phyloP scores from a whole-genome alignment of 768 basidiomycete species.

The Psilocybe sp. region DNA sequence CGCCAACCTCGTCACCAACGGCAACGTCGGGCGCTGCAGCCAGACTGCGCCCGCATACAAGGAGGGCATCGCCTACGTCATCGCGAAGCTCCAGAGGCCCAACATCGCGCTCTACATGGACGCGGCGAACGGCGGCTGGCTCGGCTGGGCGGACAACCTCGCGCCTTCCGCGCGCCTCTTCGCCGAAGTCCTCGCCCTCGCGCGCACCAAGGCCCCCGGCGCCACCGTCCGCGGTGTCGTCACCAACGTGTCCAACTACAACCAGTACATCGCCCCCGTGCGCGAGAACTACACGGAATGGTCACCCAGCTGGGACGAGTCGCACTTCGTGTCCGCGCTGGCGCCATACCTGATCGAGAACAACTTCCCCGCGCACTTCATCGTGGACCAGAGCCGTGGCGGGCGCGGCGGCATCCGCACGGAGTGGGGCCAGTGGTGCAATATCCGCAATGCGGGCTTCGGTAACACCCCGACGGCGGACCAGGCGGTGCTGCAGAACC shows the following conservation, averaged over 20 bases:
- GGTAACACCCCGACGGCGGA: constrained; percentile 30
- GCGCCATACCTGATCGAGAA: constrained; percentile 24
- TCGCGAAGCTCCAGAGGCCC: too few species aligned
- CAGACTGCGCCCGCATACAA: too few species aligned
- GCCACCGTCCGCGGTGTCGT: constrained; percentile 29
- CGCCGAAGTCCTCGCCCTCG: constrained; percentile 24
- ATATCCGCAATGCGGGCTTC: constrained; percentile 27
- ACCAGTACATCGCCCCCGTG: constrained; percentile 21
- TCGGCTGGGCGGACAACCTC: constrained; percentile 30
- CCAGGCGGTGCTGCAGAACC: constrained; percentile 17
- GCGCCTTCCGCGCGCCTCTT: constrained; percentile 26
- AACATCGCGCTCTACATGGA: constrained; percentile 25
- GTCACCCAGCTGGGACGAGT: constrained; percentile 29
- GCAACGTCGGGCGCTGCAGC: too few species aligned
- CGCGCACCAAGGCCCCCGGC: constrained; percentile 20
- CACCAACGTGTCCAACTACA: constrained; percentile 32
- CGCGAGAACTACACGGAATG: constrained; percentile 21
- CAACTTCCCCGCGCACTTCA: constrained; percentile 32
- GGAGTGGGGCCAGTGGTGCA: constrained; percentile 19
- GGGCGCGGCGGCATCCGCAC: constrained; percentile 22
- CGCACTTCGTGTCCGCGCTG: constrained; percentile 26
- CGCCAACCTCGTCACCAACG: too few species aligned
- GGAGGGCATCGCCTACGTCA: too few species aligned
- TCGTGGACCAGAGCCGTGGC: constrained; percentile 33
- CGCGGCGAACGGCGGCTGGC: constrained; percentile 32